phyloP scores from a whole-genome alignment of 345 rosid genomes.

The Eucalyptus cloeziana region DNA sequence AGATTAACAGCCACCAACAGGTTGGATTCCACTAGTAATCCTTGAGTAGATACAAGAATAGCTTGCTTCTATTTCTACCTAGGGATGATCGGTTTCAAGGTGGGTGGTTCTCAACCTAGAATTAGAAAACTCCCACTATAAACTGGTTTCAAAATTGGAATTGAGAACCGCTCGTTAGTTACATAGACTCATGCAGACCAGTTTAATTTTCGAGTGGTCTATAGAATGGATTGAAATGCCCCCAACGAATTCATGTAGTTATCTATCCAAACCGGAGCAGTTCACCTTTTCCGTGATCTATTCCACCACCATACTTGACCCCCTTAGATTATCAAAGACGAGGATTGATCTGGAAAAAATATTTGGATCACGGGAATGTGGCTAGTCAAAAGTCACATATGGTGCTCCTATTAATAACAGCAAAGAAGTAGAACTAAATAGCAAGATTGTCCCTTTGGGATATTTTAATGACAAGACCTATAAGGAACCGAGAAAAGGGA shows the following conservation, averaged over 20 bases:
- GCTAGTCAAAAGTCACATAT: neutral
- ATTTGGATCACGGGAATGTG: neutral
- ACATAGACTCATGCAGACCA: fast-evolving
- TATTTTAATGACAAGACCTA: neutral
- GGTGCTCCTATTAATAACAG: neutral
- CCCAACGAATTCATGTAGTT: too few relatives aligned
- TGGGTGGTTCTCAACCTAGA: neutral
- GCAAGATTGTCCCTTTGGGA: neutral
- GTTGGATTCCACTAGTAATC: too few relatives aligned
- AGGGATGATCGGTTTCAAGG: neutral
- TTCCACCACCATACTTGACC: neutral
- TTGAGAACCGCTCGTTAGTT: too few relatives aligned
- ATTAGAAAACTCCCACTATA: too few relatives aligned
- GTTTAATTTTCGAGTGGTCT: too few relatives aligned
- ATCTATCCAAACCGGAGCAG: too few relatives aligned
- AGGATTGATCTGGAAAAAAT: neutral
- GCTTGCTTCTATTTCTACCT: too few relatives aligned
- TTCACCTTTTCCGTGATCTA: neutral
- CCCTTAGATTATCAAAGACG: neutral
- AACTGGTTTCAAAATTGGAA: fast-evolving
- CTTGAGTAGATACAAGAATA: too few relatives aligned
- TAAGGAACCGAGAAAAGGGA: conserved; percentile 36
- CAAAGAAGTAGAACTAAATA: neutral
- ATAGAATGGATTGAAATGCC: too few relatives aligned
- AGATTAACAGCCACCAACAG: too few relatives aligned